Evolutionary conservation across 2,329 filamentous ascomycete genomes (phyloP).

Genomic region (Chaetomiaceae sp.): DNA sequence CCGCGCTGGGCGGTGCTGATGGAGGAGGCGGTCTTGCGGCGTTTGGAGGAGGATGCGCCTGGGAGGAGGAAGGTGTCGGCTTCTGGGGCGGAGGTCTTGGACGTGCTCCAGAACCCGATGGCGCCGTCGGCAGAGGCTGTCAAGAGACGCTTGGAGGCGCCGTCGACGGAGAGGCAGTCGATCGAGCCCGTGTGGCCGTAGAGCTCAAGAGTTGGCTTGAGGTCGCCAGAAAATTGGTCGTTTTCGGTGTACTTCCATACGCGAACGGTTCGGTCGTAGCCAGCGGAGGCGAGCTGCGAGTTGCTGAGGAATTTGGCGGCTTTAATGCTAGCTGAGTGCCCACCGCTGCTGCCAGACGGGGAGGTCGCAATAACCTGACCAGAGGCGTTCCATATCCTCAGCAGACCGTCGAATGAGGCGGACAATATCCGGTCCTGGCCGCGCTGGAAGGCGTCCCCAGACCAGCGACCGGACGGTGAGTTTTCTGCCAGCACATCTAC

Average conservation of each 20-base stretch:
- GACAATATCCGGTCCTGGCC: constrained; percentile 74
- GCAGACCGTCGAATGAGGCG: constrained; percentile 84
- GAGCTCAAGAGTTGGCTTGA: constrained; percentile 72
- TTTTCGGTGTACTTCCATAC: constrained; percentile 82
- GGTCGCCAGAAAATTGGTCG: constrained; percentile 50
- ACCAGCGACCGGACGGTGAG: constrained; percentile 55
- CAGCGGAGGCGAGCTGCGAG: constrained; percentile 72
- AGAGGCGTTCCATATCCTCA: constrained; percentile 85
- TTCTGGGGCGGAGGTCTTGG: constrained; percentile 66
- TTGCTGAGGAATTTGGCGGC: constrained; percentile 76
- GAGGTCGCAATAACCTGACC: constrained; percentile 80
- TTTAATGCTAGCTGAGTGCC: constrained; percentile 72
- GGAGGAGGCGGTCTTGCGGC: constrained; percentile 58
- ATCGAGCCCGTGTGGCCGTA: constrained; percentile 74
- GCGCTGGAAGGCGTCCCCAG: constrained; percentile 40
- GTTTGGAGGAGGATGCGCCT: constrained; percentile 63
- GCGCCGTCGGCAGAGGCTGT: constrained; percentile 78
- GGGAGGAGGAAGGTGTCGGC: constrained; percentile 66
- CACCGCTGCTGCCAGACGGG: constrained; percentile 56
- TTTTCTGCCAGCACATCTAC: constrained; percentile 72
- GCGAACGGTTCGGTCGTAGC: constrained; percentile 77
- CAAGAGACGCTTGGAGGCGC: constrained; percentile 64
- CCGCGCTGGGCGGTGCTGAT: constrained; percentile 63
- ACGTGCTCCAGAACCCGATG: constrained; percentile 83
- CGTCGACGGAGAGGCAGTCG: constrained; percentile 65